Evolutionary conservation across 768 basidiomycete species (phyloP).

Genomic region (Pisolithus tinctorius): DNA sequence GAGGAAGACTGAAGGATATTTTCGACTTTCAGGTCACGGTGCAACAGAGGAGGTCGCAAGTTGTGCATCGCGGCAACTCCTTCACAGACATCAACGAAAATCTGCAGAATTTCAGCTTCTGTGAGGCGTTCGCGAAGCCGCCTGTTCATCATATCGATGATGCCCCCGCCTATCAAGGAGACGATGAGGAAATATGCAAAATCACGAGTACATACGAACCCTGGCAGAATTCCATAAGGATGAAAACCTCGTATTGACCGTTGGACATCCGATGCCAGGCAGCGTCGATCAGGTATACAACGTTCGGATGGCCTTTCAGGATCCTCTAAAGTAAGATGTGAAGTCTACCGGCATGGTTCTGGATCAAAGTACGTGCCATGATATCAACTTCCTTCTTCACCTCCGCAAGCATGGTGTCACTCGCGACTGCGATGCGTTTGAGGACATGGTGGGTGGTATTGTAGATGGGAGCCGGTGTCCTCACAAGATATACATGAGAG

Average conservation of each 20-base stretch:
- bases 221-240: constrained; percentile 96
- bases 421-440: constrained; percentile 91
- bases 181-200: constrained; percentile 6
- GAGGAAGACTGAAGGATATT: constrained; percentile 89
- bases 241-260: constrained; percentile 91
- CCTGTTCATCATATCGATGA: constrained; percentile 99
- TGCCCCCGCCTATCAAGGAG: constrained; percentile 71
- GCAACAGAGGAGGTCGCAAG: constrained; percentile 81
- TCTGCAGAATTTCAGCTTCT: constrained; percentile 94
- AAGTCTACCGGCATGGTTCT: constrained; percentile 15
- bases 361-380: constrained; percentile 60
- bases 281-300: constrained; percentile 94
- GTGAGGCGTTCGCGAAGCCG: constrained; percentile 90
- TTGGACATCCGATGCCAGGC: constrained; percentile 81
- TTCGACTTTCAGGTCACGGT: constrained; percentile 98
- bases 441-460: constrained; percentile 94
- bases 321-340: constrained; percentile 55
- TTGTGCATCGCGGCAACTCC: constrained; percentile 97
- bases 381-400: constrained; percentile 98
- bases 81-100: constrained; percentile 97
- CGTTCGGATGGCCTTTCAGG: constrained; percentile 88
- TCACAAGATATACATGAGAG: constrained; percentile 95
- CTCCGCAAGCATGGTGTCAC: constrained; percentile 83
- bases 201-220: constrained; percentile 39
- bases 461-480: constrained; percentile 78